Evolutionary conservation across 495 filamentous ascomycete genomes (phyloP), one percentile per base, ranked within the genome.

Genomic region (Trichocladium uniseriatum): DNA sequence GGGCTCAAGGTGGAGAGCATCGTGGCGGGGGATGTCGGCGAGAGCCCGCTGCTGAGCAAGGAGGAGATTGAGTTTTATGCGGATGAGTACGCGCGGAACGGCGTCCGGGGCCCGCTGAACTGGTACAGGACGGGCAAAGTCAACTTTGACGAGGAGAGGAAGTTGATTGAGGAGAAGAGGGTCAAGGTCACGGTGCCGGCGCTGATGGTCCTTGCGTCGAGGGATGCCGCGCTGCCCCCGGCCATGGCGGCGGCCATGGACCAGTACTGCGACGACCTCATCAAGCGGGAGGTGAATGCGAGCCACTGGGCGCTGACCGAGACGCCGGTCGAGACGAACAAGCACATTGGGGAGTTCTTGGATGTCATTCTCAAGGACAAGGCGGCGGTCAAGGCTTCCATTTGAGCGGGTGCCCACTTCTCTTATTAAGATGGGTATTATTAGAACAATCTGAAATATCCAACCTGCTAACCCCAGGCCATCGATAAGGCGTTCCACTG

Each of bases 41-140:
- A 72, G 44, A 69, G 68, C 35, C 61, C 58, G 48, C 56, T 92
- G 37, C 49, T 94, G 57, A 75, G 64, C 52, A 72, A 78, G 46
- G 78, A 83, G 74, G 82, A 91, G 57, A 61, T 89, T 43, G 82
- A 89, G 38, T 87, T 78, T 65, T 95, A 95, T 63, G 77, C 77
- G 14, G 68, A 78, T 31, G 71, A 87, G 65, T 94, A 77, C 61
- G 67, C 69, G 11, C 73, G 79, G n/a, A 71, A 81, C 52, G 90
- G 89, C 0, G 58, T 96, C 45, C 77, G 81, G 54, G 87, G 86
- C 2, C 83, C 86, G 16, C 70, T 84, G 79, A 84, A 89, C 56
- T 96, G 89, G 88, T 96, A 97, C 64, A 76, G 84, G 14, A 84
- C 79, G 2, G 63, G 71, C 1, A 59, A 79, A 61, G 62, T 83